Base-by-base conservation (phyloP, 2,329 filamentous ascomycete genomes). In the Fusarium euwallaceae region DNA sequence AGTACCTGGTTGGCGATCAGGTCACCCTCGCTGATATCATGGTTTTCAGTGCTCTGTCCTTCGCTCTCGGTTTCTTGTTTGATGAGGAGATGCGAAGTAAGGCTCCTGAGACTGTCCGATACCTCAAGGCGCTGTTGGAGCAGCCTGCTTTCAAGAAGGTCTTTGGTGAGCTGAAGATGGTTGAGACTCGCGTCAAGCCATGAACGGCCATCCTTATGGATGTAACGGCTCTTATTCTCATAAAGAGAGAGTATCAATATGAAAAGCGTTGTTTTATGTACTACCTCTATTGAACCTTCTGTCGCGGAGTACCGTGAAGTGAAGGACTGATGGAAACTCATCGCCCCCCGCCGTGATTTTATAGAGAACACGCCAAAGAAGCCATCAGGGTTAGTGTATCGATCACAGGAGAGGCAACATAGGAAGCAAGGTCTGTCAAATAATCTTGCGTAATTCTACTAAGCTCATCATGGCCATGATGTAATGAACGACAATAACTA, bases 381-480 rank as follows among this genome's bases (percentile, higher is more conserved):
- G 16, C 16, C n/a, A 7, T 6, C 6, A 22, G 11, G 6, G 11
- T 22, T 43, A 12, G 5, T 22, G 1, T 22, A 43, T 43, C 11
- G 10, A 20, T 11, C 10, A 43, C 6, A 12, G 39, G n/a, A 27
- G 20, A 48, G 12, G 4, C 7, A 24, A 4, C 17, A 17, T 2
- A 27, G 4, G 14, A 16, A 16, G 9, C 3, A 27, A 51, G 4
- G 4, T 17, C 16, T 12, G 10, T n/a, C n/a, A 10, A 4, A 3
- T 53, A 12, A 32, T n/a, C 27, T 61, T 32, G 39, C 8, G 34
- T 8, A 22, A 34, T 20, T 20, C 9, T 5, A 24, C n/a, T 32
- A 53, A n/a, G 9, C n/a, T 61, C 48, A 17, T 32, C 27, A 34
- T 61, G 37, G 41, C 41, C 59, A 61, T 22, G 59, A 61, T 61